Conservation (phyloP, 2,329 filamentous ascomycete species). For the Allantophomopsis lycopodina region DNA sequence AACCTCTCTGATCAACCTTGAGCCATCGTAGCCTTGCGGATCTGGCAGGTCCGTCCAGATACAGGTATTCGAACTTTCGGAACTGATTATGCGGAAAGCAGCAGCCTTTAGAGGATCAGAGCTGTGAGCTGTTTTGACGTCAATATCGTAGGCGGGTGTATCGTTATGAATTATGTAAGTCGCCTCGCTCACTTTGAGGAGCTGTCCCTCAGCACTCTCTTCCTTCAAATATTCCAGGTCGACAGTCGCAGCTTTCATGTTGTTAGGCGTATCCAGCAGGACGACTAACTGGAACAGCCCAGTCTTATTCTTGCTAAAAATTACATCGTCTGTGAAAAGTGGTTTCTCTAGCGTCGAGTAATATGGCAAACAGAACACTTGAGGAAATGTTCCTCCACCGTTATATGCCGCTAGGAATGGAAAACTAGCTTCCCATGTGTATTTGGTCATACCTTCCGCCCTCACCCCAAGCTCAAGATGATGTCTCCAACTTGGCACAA, state of each 20-base stretch:
- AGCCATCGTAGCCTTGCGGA: conserved; percentile 14
- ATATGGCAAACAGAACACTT: conserved; percentile 18
- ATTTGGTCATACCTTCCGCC: conserved; percentile 17
- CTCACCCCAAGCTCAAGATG: conserved; percentile 16
- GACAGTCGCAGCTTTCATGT: neutral
- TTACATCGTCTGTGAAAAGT: conserved; percentile 19
- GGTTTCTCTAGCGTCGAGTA: conserved; percentile 2
- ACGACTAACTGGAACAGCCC: conserved; percentile 20
- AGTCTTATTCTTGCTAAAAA: conserved; percentile 14
- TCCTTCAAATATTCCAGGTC: no score
- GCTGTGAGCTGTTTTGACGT: neutral
- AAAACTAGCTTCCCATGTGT: conserved; percentile 15
- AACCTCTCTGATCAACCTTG: conserved; percentile 10
- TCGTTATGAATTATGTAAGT: neutral
- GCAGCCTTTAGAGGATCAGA: neutral
- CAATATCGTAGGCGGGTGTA: neutral
- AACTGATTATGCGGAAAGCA: neutral
- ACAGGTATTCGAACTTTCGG: conserved; percentile 1
- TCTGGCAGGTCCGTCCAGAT: conserved; percentile 5
- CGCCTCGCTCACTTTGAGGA: neutral
- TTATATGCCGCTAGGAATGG: conserved; percentile 17
- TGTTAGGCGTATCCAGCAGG: conserved; percentile 6
- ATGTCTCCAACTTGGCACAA: conserved; percentile 18
- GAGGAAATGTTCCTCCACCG: conserved; percentile 19
- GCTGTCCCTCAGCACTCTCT: neutral